Conservation (phyloP, 1,284 basidiomycete genomes). For the Leccinum pachyderme region DNA sequence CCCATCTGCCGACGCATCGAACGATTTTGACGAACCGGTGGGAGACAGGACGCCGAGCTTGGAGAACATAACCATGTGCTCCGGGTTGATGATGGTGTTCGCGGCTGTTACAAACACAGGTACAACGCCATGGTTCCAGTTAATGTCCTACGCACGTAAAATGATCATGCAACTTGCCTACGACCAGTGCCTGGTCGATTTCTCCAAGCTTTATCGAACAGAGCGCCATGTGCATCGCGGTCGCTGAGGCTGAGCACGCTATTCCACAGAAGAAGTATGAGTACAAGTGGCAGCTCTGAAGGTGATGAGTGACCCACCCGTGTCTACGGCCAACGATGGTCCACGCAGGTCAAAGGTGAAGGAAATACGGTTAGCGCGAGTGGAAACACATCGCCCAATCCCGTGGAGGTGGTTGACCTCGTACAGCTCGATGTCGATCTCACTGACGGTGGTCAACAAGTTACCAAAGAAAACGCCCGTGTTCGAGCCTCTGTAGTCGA, state of each 20-base stretch:
- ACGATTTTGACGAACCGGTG: slow-evolving; percentile 49
- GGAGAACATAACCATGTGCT: slow-evolving; percentile 30
- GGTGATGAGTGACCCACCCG: slow-evolving; percentile 22
- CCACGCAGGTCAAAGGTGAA: not conserved
- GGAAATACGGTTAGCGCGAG: slow-evolving; percentile 45
- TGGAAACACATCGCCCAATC: slow-evolving; percentile 11
- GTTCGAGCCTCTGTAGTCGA: slow-evolving; percentile 35
- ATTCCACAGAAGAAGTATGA: not conserved
- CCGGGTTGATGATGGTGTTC: slow-evolving; percentile 10
- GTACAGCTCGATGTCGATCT: slow-evolving; percentile 26
- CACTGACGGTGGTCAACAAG: slow-evolving; percentile 25
- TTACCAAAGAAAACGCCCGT: slow-evolving; percentile 18
- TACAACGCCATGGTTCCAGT: not conserved
- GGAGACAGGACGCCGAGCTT: slow-evolving; percentile 39
- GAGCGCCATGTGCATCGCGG: slow-evolving; percentile 47
- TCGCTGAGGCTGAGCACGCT: slow-evolving; percentile 21
- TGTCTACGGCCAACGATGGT: not conserved
- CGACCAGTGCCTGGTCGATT: slow-evolving; percentile 38
- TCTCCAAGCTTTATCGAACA: slow-evolving; percentile 34
- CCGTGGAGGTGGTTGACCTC: slow-evolving; percentile 27
- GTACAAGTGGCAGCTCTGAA: not conserved
- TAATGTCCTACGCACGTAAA: not conserved
- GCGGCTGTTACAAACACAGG: slow-evolving; percentile 14
- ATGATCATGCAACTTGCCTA: slow-evolving; percentile 17
- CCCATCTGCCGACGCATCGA: slow-evolving; percentile 48